These are phyloP conservation scores for Colletotrichum trifolii DNA, from an alignment of 2,329 filamentous ascomycete species.

Conservation along the genomic window DNA sequence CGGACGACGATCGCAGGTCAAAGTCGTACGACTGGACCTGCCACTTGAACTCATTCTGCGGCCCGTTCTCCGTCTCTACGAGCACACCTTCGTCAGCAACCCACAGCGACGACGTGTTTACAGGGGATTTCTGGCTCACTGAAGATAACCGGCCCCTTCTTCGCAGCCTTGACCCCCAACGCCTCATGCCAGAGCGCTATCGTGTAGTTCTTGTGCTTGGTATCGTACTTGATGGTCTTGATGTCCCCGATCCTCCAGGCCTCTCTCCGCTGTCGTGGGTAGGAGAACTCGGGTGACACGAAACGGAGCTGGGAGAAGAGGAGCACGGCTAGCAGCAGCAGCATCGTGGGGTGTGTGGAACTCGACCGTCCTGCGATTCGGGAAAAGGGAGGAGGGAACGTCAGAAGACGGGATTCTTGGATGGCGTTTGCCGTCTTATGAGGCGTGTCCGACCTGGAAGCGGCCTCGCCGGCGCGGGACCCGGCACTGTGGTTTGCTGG, in stretches of 20 bases:
- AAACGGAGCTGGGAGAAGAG: neutral
- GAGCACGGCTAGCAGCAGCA: conserved; percentile 10
- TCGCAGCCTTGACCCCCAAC: conserved; percentile 19
- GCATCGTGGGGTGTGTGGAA: neutral
- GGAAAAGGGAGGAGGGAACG: neutral
- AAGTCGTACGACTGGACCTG: conserved; percentile 33
- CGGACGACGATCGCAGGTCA: conserved; percentile 33
- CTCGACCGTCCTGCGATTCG: neutral
- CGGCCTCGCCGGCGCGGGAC: neutral
- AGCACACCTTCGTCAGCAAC: no score
- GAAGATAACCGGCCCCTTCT: conserved; percentile 32
- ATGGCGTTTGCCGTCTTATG: conserved; percentile 3
- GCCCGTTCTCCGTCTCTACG: conserved; percentile 29
- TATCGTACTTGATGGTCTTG: conserved; percentile 40
- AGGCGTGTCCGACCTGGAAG: neutral
- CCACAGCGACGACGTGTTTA: no score
- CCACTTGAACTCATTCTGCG: conserved; percentile 35
- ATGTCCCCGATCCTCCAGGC: conserved; percentile 22
- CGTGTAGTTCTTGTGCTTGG: conserved; percentile 39
- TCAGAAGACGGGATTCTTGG: neutral
- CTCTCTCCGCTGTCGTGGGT: neutral
- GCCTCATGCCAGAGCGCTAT: conserved; percentile 42
- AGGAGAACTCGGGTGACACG: conserved; percentile 20
- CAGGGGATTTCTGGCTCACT: conserved; percentile 9
- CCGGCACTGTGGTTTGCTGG: conserved; percentile 4